phyloP scores from a whole-genome alignment of 2,329 filamentous ascomycete species.

The Hypoxylon sp. region DNA sequence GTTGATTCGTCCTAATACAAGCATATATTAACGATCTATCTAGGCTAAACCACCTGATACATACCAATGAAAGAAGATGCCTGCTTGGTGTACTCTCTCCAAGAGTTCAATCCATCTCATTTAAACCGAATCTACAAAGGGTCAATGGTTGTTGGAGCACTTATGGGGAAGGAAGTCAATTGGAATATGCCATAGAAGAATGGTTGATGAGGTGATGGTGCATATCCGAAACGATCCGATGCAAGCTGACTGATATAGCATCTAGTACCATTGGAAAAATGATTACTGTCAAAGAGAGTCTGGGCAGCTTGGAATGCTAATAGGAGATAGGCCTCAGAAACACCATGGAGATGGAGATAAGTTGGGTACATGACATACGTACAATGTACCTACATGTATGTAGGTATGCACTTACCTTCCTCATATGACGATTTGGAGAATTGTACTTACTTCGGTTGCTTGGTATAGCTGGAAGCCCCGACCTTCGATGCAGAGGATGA shows the following conservation, averaged over 20 bases:
- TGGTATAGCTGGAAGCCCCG: conserved; percentile 1
- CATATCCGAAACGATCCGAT: conserved; percentile 36
- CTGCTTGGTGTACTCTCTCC: conserved; percentile 2
- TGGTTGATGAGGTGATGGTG: conserved; percentile 8
- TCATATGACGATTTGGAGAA: neutral
- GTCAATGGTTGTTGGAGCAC: conserved; percentile 28
- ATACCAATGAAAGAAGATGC: conserved; percentile 4
- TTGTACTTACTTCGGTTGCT: neutral
- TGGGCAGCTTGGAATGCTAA: neutral
- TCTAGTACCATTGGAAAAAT: neutral
- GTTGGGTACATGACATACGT: too few relatives aligned
- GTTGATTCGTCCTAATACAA: neutral
- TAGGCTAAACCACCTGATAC: conserved; percentile 8
- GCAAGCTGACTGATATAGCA: conserved; percentile 29
- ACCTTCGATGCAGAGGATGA: conserved; percentile 17
- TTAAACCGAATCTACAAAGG: neutral
- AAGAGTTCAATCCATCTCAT: conserved; percentile 2
- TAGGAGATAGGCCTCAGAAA: neutral
- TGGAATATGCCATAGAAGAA: conserved; percentile 12
- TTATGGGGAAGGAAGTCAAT: conserved; percentile 14
- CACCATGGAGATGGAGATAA: too few relatives aligned
- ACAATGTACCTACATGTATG: neutral
- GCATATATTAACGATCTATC: conserved; percentile 17
- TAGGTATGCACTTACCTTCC: neutral
- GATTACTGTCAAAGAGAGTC: conserved; percentile 4